Evolutionary conservation across 805 yeast species (phyloP), one percentile per base, ranked within the genome.

Genomic region (Teunomyces pallodes): DNA sequence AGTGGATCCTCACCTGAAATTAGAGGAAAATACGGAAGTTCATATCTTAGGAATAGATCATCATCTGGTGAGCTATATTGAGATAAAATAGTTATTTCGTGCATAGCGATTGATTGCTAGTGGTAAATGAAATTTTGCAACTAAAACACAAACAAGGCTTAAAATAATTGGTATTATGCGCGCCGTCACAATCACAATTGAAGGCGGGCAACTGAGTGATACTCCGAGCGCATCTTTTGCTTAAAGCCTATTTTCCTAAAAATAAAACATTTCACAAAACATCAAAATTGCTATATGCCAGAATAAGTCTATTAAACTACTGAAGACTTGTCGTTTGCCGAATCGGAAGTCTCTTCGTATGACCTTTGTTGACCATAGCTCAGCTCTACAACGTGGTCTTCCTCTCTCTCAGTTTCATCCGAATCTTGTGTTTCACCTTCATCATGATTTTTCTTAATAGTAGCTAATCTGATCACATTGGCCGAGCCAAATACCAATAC

Each of bases 401-500:
- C 39, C 9, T 9, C 14, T 16, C 16, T 13, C 9, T 36, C 28
- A 36, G 13, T 14, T 24, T 24, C 40, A 7, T 36, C 28, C 17
- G 35, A 32, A 17, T 17, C 41, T 7, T n/a, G 29, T 2, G 24
- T 20, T 20, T 17, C 9, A 13, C 53, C 47, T 36, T 56, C 62
- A 46, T 65, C 68, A 28, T 49, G 36, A 28, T 61, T 59, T 45
- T 56, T 54, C 55, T 61, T 62, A 46, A 67, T 66, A 9, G 59
- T 54, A 1, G 64, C 62, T 36, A 65, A 57, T 43, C 56, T 61
- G 17, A 67, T 55, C 13, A 56, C 50, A 47, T 67, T 60, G 10
- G 42, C 51, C 4, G 51, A 33, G 17, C 77, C 76, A 42, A 70
- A 59, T 1, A 62, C 69, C 54, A 62, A 60, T 5, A 62, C 63